Evolutionary conservation across 1,139 yeast genomes (phyloP), one percentile per base, ranked within the genome.

Genomic region (Chernovozyma aurita): DNA sequence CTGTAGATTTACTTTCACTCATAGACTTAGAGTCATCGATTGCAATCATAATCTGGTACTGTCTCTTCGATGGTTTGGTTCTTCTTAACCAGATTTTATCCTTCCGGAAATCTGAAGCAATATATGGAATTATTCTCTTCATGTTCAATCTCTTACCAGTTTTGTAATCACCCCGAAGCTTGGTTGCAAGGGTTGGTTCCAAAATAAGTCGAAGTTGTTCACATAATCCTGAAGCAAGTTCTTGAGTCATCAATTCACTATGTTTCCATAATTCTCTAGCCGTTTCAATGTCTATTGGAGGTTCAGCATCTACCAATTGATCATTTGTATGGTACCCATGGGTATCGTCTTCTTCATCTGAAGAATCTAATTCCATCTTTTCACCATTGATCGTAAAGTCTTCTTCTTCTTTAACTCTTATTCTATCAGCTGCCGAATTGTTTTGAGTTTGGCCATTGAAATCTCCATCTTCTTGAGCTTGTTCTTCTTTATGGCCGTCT

Each of bases 31-130:
- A 92, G 57, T 94, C 96, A 64, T 94, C 99, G 34, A 94, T 86
- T 0, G 98, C 92, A 47, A 94, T 85, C 97, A 94, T 86, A 45
- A 94, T 85, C 65, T 94, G 98, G 60, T 92, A 94, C 57, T 90
- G 95, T 52, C 99, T 80, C 65, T 94, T 92, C 46, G 95, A 85
- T 37, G 98, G 99, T 57, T 92, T 92, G 7, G 97, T 90, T 62
- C 99, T 80, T 55, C 97, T 78, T 65, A 94, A 73, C 99, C 99
- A 94, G 43, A 94, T 94, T 69, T 94, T 94, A 61, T 94, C 99
- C 60, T 92, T 92, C 53, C 95, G 81, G 76, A 88, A 94, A 53
- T 90, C 96, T 33, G 95, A 85, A 1, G 99, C 98, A 67, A 94
- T 92, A 61, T 92, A 94, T 12, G 98, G 96, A 52, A 94, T 92